Percentiles rank a stretch among this genome's conserved stretches.
These are phyloP conservation scores for Mortierella sp. DNA, from an alignment of 371 early-diverging fungal genomes.

Conservation along the genomic window DNA sequence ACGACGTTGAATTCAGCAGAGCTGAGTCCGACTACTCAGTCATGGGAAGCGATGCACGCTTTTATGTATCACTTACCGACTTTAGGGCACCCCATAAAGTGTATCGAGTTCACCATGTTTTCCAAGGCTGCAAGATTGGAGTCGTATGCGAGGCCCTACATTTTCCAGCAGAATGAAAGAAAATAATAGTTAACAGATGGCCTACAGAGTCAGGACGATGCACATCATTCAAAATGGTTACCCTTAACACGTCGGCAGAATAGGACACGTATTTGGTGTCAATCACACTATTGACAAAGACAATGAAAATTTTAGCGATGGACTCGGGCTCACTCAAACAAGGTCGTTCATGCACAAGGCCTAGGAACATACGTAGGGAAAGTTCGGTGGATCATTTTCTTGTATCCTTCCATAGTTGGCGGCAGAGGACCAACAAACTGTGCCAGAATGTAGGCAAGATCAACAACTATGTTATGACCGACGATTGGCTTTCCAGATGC, in stretches of 20 bases:
- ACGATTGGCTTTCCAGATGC: slow-evolving; percentile 77
- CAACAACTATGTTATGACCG: slow-evolving; percentile 90
- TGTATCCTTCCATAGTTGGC: slow-evolving; percentile 71
- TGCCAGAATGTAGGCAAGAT: slow-evolving; percentile 79
- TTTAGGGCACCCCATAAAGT: slow-evolving; percentile 38
- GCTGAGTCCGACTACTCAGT: too few relatives aligned
- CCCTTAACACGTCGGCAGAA: slow-evolving; percentile 65
- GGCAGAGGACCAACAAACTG: slow-evolving; percentile 84
- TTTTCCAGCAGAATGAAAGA: not conserved
- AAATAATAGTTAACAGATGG: too few relatives aligned
- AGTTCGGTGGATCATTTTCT: slow-evolving; percentile 58
- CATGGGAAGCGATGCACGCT: too few relatives aligned
- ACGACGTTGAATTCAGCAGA: too few relatives aligned
- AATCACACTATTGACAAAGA: slow-evolving; percentile 59
- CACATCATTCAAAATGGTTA: slow-evolving; percentile 10
- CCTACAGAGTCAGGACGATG: too few relatives aligned
- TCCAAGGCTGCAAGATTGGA: slow-evolving; percentile 39
- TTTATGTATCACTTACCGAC: slow-evolving; percentile 20
- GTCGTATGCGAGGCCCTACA: slow-evolving; percentile 31
- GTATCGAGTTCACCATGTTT: slow-evolving; percentile 25
- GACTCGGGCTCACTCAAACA: not conserved
- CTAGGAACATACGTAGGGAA: slow-evolving; percentile 56
- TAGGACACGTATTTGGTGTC: slow-evolving; percentile 87
- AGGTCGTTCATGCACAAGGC: too few relatives aligned
- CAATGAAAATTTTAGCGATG: not conserved